Evolutionary conservation across 2,329 filamentous ascomycete species (phyloP), one percentile per base, ranked within the genome.

Genomic region (Alternaria gaisen): DNA sequence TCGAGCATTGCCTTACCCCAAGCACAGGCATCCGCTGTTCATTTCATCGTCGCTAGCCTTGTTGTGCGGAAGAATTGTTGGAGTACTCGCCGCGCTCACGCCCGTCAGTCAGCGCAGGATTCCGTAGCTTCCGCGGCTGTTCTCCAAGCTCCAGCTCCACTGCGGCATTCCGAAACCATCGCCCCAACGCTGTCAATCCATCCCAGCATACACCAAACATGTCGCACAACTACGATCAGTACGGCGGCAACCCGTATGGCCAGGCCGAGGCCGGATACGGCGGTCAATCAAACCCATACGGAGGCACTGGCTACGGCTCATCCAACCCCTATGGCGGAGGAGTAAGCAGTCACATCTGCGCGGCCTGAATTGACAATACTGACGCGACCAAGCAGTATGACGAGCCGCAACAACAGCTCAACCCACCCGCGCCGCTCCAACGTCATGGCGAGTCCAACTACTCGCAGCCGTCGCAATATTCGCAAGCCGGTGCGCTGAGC

Each of bases 221-320:
- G 73, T 74, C 74, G 71, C 66, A 72, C 66, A 75, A 74, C 61
- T 89, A 90, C 77, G 82, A 85, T 66, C 84, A 86, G 58, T 84
- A 84, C 67, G 26, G 58, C 22, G 58, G 58, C 26, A 60, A 60
- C 28, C 58, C 58, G 14, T 60, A 60, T n/a, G 58, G 58, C 32
- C 58, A 60, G 53, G 53, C 58, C 34, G 58, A 60, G 36, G 58
- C 26, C 11, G 57, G 57, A 30, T 57, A 60, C 18, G 47, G 47
- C 36, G 53, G 38, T 32, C 64, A 64, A 28, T 68, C 71, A 28
- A 80, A 81, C 64, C 78, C 80, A 9, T 81, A 82, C 55, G 79
- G 77, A 52, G 73, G 73, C 34, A 71, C 64, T 26, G 70, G 72
- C 43, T 75, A 77, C 53, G 68, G 68, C 67, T 65, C 67, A 36